phyloP scores from a whole-genome alignment of 2,329 filamentous ascomycete genomes.

The Beauveria caledonica region DNA sequence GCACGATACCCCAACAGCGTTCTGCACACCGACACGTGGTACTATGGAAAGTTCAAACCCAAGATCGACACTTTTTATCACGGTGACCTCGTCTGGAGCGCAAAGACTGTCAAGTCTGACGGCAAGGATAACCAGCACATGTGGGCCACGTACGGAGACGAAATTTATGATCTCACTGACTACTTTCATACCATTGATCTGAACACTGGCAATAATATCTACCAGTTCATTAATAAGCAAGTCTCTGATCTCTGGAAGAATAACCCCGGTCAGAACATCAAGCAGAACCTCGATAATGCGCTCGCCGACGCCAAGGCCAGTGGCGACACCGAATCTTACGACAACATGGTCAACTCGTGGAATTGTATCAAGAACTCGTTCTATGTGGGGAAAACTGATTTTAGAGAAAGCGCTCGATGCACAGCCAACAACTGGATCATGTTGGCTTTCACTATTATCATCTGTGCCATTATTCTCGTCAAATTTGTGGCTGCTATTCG shows the following conservation, averaged over 20 bases:
- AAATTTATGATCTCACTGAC: constrained; percentile 82
- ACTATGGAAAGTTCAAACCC: constrained; percentile 63
- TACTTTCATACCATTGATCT: constrained; percentile 72
- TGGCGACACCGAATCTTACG: constrained; percentile 42
- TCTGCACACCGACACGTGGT: constrained; percentile 66
- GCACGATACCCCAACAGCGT: constrained; percentile 48
- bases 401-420: constrained; percentile 67
- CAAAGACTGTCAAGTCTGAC: constrained; percentile 49
- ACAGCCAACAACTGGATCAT: constrained; percentile 88
- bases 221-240: constrained; percentile 63
- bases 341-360: constrained; percentile 54
- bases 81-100: constrained; percentile 71
- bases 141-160: constrained; percentile 72
- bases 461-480: constrained; percentile 69
- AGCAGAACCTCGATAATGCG: constrained; percentile 50
- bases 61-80: constrained; percentile 81
- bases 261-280: constrained; percentile 75
- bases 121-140: constrained; percentile 59
- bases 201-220: constrained; percentile 45
- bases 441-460: constrained; percentile 74
- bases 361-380: constrained; percentile 79
- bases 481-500: constrained; percentile 94
- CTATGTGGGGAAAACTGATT: constrained; percentile 76
- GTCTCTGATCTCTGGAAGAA: constrained; percentile 61
- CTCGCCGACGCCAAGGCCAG: constrained; percentile 37